These are phyloP conservation scores for Saccharomycopsis sp. DNA, from an alignment of 805 yeast species.

Conservation along the genomic window DNA sequence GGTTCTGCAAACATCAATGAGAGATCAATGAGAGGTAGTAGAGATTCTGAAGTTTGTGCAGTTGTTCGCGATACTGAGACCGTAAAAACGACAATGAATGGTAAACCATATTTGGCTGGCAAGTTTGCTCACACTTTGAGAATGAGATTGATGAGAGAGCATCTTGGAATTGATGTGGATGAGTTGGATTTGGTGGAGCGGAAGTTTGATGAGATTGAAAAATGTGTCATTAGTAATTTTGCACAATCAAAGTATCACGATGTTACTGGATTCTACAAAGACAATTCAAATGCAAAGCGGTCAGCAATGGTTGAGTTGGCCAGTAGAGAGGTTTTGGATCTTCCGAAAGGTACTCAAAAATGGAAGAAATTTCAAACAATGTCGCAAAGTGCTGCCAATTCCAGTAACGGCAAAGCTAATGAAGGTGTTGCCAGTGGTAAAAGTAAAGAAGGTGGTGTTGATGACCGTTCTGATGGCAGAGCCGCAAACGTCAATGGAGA, in stretches of 20 bases:
- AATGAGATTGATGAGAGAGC: conserved; percentile 92
- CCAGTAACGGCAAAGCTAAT: too few species aligned
- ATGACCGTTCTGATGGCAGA: conserved; percentile 25
- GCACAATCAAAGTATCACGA: conserved; percentile 22
- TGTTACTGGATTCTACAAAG: conserved; percentile 35
- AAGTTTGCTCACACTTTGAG: conserved; percentile 84
- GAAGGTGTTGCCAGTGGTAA: not conserved
- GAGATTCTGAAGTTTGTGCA: conserved; percentile 94
- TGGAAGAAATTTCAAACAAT: conserved; percentile 32
- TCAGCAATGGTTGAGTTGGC: conserved; percentile 75
- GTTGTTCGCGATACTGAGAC: conserved; percentile 76
- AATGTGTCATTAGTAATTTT: conserved; percentile 25
- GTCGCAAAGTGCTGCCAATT: too few species aligned
- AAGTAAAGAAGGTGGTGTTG: conserved; percentile 11
- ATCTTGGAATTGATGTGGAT: conserved; percentile 89
- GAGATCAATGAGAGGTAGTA: conserved; percentile 85
- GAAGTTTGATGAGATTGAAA: conserved; percentile 41
- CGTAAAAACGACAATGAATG: conserved; percentile 64
- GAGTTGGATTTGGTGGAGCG: conserved; percentile 73
- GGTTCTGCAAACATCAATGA: conserved; percentile 98
- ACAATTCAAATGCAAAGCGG: conserved; percentile 29
- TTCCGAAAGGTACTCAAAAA: conserved; percentile 38
- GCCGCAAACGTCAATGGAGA: conserved; percentile 3
- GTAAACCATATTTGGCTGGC: conserved; percentile 70
- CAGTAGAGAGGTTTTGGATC: conserved; percentile 52